A percentile compares a stretch with the other conserved stretches of the same genome.
phyloP scores from a whole-genome alignment of 1,284 basidiomycete species.

The Cystobasidium pallidum region DNA sequence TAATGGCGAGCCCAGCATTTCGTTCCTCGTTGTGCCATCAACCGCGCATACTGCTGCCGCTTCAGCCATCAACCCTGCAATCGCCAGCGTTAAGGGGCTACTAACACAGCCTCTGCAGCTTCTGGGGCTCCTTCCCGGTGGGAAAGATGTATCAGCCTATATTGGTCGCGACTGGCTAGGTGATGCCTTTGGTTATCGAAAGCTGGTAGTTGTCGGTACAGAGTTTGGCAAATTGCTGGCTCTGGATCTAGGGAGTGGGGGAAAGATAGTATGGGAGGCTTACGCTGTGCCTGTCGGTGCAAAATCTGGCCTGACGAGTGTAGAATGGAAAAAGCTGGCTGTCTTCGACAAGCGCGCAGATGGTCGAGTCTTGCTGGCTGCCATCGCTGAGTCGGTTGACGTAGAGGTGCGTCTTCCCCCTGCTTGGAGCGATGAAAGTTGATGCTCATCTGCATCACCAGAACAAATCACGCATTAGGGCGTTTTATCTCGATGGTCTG shows the following conservation, averaged over 20 bases:
- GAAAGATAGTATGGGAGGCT: conserved; percentile 70
- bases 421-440: neutral
- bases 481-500: conserved; percentile 76
- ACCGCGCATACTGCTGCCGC: neutral
- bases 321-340: conserved; percentile 39
- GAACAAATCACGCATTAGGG: conserved; percentile 60
- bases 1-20: conserved; percentile 8
- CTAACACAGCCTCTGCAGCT: neutral
- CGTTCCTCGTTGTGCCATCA: conserved; percentile 16
- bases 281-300: conserved; percentile 9
- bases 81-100: neutral
- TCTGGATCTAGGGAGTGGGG: conserved; percentile 72
- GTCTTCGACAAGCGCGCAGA: conserved; percentile 20
- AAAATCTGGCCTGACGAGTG: neutral
- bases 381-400: conserved; percentile 31
- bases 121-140: conserved; percentile 2
- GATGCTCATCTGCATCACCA: neutral
- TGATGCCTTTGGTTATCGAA: conserved; percentile 85
- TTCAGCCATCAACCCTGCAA: neutral
- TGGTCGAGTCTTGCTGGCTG: conserved; percentile 31
- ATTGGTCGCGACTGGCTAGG: conserved; percentile 40
- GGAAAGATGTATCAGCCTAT: conserved; percentile 4
- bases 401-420: conserved; percentile 7
- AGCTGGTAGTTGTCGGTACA: conserved; percentile 77
- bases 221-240: conserved; percentile 76